Evolutionary conservation across 2,329 filamentous ascomycete genomes (phyloP).

Genomic region (Phaeosphaeria sp.): DNA sequence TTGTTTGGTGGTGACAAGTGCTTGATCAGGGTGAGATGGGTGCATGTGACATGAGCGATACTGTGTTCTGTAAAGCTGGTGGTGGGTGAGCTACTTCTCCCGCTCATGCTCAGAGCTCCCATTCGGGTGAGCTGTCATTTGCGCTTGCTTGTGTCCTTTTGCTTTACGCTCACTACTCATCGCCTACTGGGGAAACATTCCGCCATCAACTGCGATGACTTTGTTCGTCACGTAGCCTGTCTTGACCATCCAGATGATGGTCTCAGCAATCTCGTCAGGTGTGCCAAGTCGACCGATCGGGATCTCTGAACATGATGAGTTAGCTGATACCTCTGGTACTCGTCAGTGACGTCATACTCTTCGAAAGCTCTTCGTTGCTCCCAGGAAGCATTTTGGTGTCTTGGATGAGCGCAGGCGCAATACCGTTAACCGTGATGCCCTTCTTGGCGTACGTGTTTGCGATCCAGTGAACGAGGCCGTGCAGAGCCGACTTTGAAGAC

Average conservation of each 20-base stretch:
- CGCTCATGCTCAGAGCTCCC: too few relatives aligned
- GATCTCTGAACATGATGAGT: constrained; percentile 36
- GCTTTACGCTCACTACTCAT: not conserved
- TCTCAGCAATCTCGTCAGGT: constrained; percentile 57
- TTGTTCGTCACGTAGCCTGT: constrained; percentile 58
- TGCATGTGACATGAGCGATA: not conserved
- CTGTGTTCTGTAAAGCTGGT: not conserved
- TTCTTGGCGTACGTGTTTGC: constrained; percentile 51
- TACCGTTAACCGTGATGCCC: constrained; percentile 57
- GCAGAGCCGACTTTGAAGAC: constrained; percentile 51
- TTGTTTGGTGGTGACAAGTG: not conserved
- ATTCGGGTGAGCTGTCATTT: too few relatives aligned
- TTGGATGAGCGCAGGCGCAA: constrained; percentile 57
- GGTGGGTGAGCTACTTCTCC: too few relatives aligned
- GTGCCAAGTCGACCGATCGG: constrained; percentile 54
- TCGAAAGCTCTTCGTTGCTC: constrained; percentile 41
- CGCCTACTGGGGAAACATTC: constrained; percentile 28
- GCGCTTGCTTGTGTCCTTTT: not conserved
- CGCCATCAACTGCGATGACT: constrained; percentile 33
- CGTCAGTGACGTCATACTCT: constrained; percentile 25
- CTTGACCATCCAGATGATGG: constrained; percentile 56
- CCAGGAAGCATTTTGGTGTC: constrained; percentile 55
- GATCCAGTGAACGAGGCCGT: constrained; percentile 57
- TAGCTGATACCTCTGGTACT: not conserved
- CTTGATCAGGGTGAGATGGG: not conserved